Evolutionary conservation across 371 early-diverging fungal genomes (phyloP), one percentile per base, ranked within the genome.

Genomic region (Mucor plumbeus): DNA sequence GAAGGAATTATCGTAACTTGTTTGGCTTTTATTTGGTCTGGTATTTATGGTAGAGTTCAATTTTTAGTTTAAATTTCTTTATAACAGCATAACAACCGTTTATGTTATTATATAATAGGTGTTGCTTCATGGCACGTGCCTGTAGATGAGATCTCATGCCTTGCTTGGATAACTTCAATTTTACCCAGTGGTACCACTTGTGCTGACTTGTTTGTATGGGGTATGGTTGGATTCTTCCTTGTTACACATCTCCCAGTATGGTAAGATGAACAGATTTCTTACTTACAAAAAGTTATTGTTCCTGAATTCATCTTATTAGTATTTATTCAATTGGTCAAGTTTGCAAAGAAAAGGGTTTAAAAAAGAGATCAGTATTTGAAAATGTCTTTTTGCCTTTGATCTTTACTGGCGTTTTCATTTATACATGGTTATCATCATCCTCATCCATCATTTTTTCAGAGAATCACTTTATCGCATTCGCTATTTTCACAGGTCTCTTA

Each of bases 1-100:
- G 99, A 99, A 73, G 95, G 97, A 26, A 86, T 99, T 17, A 82
- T 96, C 36, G 40, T 93, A 9, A 90, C 91, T 15, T 91, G 91
- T 73, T 60, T 87, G 10, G 80, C 88, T 33, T 88, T 92, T 73
- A 71, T 90, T 60, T 74, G 91, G 54, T 92, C 94, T 13, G 95
- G 95, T 8, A 44, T 84, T 55, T 75, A 76, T 58, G 86, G 85
- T 86, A 73, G n/a, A 65, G 55, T 59, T 21, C 8, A 33, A 21
- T 19, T 34, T 31, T 5, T n/a, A 36, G 47, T 44, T 14, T 7
- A 17, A n/a, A 13, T 8, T n/a, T 44, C 26, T 26, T 26, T 26
- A 26, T 26, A 26, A 26, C 3, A 47, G 47, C 53, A 26, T 26
- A 31, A 31, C 7, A 53, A 21, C 7, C 13, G n/a, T 3, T 53